Evolutionary conservation across 371 early-diverging fungal species (phyloP).

Genomic region (Rhizomucor pusillus): DNA sequence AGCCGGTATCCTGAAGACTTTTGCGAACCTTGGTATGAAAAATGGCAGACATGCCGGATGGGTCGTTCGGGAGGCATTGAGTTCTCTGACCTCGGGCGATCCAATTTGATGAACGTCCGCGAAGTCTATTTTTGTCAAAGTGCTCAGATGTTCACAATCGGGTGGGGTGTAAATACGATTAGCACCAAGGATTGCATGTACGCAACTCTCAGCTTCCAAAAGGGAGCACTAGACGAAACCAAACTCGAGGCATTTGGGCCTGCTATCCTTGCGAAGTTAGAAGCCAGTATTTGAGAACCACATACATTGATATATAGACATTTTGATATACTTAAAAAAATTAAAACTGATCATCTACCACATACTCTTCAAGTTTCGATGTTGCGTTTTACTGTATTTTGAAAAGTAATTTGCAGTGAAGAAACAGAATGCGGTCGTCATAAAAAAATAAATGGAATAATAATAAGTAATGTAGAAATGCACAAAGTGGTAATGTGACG

Average conservation of each 20-base stretch:
- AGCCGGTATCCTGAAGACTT: conserved; percentile 28
- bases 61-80: conserved; percentile 42
- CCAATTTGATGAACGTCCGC: conserved; percentile 13
- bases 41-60: conserved; percentile 9
- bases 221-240: conserved; percentile 20
- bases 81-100: conserved; percentile 40
- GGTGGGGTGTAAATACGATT: conserved; percentile 23
- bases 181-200: conserved; percentile 18
- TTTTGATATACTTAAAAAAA: no score
- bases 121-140: conserved; percentile 38
- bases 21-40: conserved; percentile 21
- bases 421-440: no score
- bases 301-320: no score
- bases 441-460: no score
- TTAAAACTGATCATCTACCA: no score
- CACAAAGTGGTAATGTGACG: no score
- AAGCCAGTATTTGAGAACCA: no score
- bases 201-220: conserved; percentile 33
- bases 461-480: no score
- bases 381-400: no score
- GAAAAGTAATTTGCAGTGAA: no score
- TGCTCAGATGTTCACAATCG: conserved; percentile 24
- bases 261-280: no score
- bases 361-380: no score
- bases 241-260: neutral